phyloP scores from a whole-genome alignment of 768 basidiomycete species.

The Sporobolomyces roseus region DNA sequence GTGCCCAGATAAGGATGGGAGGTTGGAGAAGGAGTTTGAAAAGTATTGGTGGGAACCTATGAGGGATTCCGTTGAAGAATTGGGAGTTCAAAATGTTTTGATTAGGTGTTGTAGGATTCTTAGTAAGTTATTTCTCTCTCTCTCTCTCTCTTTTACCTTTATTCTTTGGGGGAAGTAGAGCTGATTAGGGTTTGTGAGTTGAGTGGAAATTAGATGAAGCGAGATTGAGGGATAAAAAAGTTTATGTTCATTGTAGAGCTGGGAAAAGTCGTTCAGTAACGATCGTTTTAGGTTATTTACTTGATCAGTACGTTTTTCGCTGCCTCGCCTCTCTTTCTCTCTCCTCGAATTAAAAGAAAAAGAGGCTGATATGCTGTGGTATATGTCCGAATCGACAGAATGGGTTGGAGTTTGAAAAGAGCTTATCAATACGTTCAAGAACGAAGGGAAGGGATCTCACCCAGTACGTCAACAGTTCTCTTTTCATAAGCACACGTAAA shows the following conservation, averaged over 20 bases:
- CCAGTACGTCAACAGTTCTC: constrained; percentile 56
- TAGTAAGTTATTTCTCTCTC: too few species aligned
- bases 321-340: background rate
- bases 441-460: constrained; percentile 87
- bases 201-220: constrained; percentile 95
- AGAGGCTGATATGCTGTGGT: too few species aligned
- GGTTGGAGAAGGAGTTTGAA: constrained; percentile 49
- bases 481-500: too few species aligned
- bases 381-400: constrained; percentile 50
- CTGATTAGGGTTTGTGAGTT: too few species aligned
- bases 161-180: too few species aligned
- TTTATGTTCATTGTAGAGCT: constrained; percentile 94
- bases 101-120: constrained; percentile 77
- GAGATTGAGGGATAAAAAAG: constrained; percentile 76
- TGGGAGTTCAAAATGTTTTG: constrained; percentile 74
- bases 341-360: too few species aligned
- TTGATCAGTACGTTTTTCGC: constrained; percentile 57
- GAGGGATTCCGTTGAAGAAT: constrained; percentile 93
- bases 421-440: constrained; percentile 90
- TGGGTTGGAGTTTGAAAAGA: constrained; percentile 89
- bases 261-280: constrained; percentile 95
- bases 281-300: constrained; percentile 93
- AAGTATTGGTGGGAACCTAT: constrained; percentile 76
- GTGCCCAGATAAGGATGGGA: constrained; percentile 52
- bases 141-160: too few species aligned